A percentile compares a stretch with the other conserved stretches of the same genome.
Evolutionary conservation across 805 yeast species (phyloP).

Genomic region (Metschnikowia drakensbergensis): DNA sequence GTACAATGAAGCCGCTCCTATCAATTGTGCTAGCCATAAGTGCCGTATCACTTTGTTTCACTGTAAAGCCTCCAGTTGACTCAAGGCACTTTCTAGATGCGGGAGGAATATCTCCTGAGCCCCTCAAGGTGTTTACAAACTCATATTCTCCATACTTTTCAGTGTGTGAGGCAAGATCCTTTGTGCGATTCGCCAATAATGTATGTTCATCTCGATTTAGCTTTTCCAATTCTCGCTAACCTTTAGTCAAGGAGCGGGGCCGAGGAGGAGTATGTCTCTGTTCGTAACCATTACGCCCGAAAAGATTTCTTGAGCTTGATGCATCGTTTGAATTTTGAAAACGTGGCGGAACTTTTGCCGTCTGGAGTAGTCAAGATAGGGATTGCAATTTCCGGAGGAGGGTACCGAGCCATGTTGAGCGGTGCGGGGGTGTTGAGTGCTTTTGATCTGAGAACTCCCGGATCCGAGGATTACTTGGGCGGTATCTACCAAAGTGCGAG

Average conservation of each 20-base stretch:
- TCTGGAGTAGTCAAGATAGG: slow-evolving; percentile 28
- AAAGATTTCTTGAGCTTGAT: slow-evolving; percentile 27
- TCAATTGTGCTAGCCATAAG: background rate
- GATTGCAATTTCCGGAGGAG: slow-evolving; percentile 48
- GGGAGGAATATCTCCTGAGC: background rate
- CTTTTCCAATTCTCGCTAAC: slow-evolving; percentile 1
- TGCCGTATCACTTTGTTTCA: background rate
- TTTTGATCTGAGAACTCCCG: slow-evolving; percentile 43
- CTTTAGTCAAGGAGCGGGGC: slow-evolving; percentile 7
- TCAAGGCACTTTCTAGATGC: background rate
- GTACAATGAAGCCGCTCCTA: background rate
- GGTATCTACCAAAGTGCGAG: slow-evolving; percentile 53
- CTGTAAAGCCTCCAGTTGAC: background rate
- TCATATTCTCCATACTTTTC: slow-evolving; percentile 15
- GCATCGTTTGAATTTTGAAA: slow-evolving; percentile 8
- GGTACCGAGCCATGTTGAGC: slow-evolving; percentile 55
- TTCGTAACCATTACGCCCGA: slow-evolving; percentile 30
- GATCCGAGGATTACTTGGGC: slow-evolving; percentile 34
- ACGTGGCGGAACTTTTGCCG: background rate
- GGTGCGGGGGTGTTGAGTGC: slow-evolving; percentile 57
- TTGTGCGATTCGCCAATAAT: slow-evolving; percentile 10
- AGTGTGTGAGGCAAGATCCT: slow-evolving; percentile 11
- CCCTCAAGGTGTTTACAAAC: background rate
- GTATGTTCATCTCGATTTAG: slow-evolving; percentile 3
- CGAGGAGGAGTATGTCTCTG: slow-evolving; percentile 25